phyloP scores from a whole-genome alignment of 2,329 filamentous ascomycete species.

The Microdochium trichocladiopsis region DNA sequence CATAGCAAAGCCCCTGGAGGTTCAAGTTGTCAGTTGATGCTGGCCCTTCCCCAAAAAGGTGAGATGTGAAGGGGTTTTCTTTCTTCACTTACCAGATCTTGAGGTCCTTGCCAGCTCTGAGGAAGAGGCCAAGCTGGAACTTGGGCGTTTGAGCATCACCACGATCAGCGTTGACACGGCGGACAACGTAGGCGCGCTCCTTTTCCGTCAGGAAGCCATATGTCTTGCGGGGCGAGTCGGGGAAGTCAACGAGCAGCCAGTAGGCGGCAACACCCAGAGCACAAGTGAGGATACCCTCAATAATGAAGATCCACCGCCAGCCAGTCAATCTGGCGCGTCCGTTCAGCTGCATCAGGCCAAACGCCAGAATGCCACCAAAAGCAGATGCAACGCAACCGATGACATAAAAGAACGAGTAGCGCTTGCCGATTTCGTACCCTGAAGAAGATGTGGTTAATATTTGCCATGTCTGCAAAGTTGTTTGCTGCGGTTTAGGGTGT shows the following conservation, averaged over 20 bases:
- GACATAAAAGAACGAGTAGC: constrained; percentile 64
- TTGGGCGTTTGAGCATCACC: constrained; percentile 39
- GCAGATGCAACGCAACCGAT: constrained; percentile 60
- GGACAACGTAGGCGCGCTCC: constrained; percentile 29
- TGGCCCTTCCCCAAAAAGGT: too few relatives aligned
- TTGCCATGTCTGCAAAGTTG: too few relatives aligned
- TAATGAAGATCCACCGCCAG: constrained; percentile 64
- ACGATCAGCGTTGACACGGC: constrained; percentile 35
- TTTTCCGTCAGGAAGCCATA: constrained; percentile 31
- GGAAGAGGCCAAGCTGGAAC: constrained; percentile 29
- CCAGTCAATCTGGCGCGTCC: constrained; percentile 47
- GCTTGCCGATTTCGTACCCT: constrained; percentile 59
- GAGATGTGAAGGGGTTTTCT: too few relatives aligned
- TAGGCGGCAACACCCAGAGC: constrained; percentile 28
- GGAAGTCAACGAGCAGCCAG: constrained; percentile 42
- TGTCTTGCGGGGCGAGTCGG: constrained; percentile 30
- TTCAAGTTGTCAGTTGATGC: not conserved
- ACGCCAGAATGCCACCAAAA: constrained; percentile 63
- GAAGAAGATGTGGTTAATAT: not conserved
- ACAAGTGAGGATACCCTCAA: constrained; percentile 47
- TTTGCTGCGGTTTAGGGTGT: too few relatives aligned
- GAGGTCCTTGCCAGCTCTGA: constrained; percentile 27
- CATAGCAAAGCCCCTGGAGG: constrained; percentile 50
- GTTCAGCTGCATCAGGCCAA: constrained; percentile 59
- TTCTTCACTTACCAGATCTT: too few relatives aligned